phyloP scores from a whole-genome alignment of 345 rosid species.

The Microthlaspi erraticum region DNA sequence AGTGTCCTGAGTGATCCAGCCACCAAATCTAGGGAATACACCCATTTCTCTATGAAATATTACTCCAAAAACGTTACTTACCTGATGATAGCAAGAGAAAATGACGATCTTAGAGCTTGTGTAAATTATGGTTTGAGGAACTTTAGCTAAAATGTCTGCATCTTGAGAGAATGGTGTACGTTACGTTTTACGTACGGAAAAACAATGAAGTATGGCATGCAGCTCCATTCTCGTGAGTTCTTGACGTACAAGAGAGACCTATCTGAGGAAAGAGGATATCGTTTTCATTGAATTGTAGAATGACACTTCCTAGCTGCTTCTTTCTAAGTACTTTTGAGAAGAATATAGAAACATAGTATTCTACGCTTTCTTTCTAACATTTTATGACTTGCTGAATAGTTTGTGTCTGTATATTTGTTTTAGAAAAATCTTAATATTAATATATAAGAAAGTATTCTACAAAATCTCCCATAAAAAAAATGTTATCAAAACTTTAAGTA shows the following conservation, averaged over 20 bases:
- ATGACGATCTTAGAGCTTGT: neutral
- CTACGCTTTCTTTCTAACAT: no score
- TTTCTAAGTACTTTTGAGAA: neutral
- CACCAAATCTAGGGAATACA: neutral
- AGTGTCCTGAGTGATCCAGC: conserved; percentile 11
- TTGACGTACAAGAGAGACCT: conserved; percentile 6
- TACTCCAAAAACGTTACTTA: no score
- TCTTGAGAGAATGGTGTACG: conserved; percentile 6
- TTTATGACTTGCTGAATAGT: no score
- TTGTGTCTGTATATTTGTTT: no score
- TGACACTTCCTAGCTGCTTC: neutral
- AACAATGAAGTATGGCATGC: conserved; percentile 3
- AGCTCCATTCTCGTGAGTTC: conserved; percentile 18
- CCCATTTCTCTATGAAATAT: neutral
- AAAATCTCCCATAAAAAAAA: no score
- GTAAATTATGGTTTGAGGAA: neutral
- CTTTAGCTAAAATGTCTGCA: no score
- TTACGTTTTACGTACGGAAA: neutral
- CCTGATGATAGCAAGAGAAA: conserved; percentile 3
- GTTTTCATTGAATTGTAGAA: no score
- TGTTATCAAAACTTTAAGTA: no score
- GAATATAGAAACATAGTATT: neutral
- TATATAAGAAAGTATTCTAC: no score
- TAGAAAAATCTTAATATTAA: no score
- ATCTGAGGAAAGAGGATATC: neutral